Conservation (phyloP, 768 basidiomycete species). For the Termitomyces sp. region DNA sequence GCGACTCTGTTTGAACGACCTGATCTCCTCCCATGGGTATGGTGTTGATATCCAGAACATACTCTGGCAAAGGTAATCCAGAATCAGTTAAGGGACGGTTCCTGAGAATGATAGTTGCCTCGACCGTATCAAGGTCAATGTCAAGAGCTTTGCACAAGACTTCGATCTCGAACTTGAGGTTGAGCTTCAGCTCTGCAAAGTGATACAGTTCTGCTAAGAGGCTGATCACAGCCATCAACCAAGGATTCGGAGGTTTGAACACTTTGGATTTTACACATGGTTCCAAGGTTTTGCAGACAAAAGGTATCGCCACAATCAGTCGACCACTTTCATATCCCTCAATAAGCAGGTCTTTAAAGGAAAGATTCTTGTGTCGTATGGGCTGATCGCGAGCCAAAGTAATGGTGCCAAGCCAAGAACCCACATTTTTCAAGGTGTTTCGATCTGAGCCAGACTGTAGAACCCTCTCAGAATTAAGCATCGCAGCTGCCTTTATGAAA, state of each 20-base stretch:
- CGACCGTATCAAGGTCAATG: conserved; percentile 79
- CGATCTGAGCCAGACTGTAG: conserved; percentile 84
- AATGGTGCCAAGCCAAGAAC: conserved; percentile 89
- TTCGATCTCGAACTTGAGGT: conserved; percentile 98
- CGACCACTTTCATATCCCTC: conserved; percentile 93
- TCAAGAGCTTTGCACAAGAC: conserved; percentile 90
- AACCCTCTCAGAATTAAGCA: conserved; percentile 91
- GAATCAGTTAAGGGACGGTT: conserved; percentile 64
- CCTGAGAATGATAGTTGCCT: conserved; percentile 79
- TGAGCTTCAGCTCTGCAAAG: conserved; percentile 92
- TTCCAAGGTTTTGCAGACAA: conserved; percentile 95
- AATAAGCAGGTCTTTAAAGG: conserved; percentile 95
- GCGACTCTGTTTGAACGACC: conserved; percentile 49
- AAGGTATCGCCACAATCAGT: conserved; percentile 91
- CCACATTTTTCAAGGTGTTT: conserved; percentile 87
- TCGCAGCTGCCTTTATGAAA: conserved; percentile 73
- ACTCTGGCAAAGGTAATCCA: conserved; percentile 69
- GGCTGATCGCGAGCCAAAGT: conserved; percentile 91
- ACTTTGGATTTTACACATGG: conserved; percentile 86
- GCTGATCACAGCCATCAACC: conserved; percentile 94
- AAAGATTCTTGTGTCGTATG: conserved; percentile 88
- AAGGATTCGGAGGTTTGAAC: conserved; percentile 96
- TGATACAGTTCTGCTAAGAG: conserved; percentile 95
- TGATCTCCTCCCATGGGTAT: conserved; percentile 74
- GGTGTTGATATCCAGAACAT: conserved; percentile 75